A percentile compares a stretch with the other conserved stretches of the same genome.
These are phyloP conservation scores for Pythium apleroticum DNA, from an alignment of 352 stramenopile species.

Conservation along the genomic window DNA sequence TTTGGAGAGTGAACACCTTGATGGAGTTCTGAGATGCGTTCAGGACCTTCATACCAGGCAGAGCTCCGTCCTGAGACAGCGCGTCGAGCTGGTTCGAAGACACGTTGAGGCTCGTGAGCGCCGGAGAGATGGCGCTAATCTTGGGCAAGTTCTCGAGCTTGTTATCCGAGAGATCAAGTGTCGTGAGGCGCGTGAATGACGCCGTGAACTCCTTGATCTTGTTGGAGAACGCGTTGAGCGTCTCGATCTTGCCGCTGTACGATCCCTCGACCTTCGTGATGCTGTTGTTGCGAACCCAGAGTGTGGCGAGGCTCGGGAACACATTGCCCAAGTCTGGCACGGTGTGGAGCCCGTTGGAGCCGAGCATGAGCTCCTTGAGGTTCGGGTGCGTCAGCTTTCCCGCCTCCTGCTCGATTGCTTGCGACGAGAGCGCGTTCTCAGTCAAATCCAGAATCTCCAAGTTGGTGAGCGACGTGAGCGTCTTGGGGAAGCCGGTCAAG, in stretches of 20 bases:
- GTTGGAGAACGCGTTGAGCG: slow-evolving; percentile 9
- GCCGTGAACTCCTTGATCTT: slow-evolving; percentile 25
- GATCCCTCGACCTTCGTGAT: slow-evolving; percentile 17
- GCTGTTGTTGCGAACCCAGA: slow-evolving; percentile 26
- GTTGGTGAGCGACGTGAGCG: slow-evolving; percentile 13
- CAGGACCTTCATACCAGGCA: slow-evolving; percentile 13
- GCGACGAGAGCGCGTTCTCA: slow-evolving; percentile 14
- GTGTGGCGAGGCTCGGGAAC: slow-evolving; percentile 16
- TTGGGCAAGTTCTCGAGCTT: slow-evolving; percentile 18
- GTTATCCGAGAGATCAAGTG: slow-evolving; percentile 22
- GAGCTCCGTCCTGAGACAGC: not conserved
- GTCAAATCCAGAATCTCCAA: slow-evolving; percentile 16
- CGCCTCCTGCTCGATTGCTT: slow-evolving; percentile 1
- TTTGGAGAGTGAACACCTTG: slow-evolving; percentile 6
- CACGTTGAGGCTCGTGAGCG: slow-evolving; percentile 19
- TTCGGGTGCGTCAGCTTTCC: slow-evolving; percentile 14
- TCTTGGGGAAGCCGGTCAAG: slow-evolving; percentile 16
- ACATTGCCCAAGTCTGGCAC: slow-evolving; percentile 22
- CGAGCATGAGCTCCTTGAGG: slow-evolving; percentile 16
- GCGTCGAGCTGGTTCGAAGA: slow-evolving; percentile 14
- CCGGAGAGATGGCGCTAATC: slow-evolving; percentile 12
- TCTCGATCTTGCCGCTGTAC: slow-evolving; percentile 19
- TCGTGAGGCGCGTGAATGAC: slow-evolving; percentile 20
- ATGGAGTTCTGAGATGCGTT: slow-evolving; percentile 22
- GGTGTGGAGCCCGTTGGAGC: slow-evolving; percentile 13